Conservation (phyloP, 768 basidiomycete genomes). For the Tulasnella sp. region DNA sequence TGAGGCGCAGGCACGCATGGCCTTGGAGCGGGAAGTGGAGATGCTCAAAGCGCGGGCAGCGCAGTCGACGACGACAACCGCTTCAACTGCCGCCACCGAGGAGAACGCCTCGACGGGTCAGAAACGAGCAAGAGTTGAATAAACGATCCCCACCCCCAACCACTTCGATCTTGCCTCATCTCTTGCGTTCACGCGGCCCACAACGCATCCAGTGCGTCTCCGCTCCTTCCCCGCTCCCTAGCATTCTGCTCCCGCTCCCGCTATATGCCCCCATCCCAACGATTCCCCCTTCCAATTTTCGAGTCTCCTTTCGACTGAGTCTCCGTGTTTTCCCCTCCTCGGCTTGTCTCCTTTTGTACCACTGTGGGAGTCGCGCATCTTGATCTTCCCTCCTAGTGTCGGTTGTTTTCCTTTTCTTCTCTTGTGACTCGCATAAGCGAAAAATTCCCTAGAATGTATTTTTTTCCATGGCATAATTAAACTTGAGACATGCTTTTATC, state of each 20-base stretch:
- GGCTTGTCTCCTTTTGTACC: not conserved
- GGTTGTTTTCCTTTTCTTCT: not conserved
- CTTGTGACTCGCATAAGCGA: not conserved
- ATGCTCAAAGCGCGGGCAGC: slow-evolving; percentile 10
- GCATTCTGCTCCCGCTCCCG: not conserved
- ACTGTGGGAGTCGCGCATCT: not conserved
- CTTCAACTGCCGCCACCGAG: not conserved
- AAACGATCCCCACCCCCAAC: not conserved
- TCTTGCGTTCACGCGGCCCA: not conserved
- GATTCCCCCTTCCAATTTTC: not conserved
- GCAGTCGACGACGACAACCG: not conserved
- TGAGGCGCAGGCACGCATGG: slow-evolving; percentile 44
- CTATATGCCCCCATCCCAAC: not conserved
- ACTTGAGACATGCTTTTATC: not conserved
- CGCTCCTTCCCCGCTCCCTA: not conserved
- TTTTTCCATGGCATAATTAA: not conserved
- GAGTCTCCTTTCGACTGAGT: not conserved
- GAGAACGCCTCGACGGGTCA: not conserved
- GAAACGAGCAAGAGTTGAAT: slow-evolving; percentile 14
- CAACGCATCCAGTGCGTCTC: not conserved
- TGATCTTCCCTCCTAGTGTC: not conserved
- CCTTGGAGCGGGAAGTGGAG: slow-evolving; percentile 23
- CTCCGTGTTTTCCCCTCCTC: not conserved
- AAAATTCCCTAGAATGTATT: slow-evolving; percentile 8
- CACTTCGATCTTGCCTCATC: not conserved